Base-by-base conservation (phyloP, 179 eudicot genomes). In the Actinidia chinensis region DNA sequence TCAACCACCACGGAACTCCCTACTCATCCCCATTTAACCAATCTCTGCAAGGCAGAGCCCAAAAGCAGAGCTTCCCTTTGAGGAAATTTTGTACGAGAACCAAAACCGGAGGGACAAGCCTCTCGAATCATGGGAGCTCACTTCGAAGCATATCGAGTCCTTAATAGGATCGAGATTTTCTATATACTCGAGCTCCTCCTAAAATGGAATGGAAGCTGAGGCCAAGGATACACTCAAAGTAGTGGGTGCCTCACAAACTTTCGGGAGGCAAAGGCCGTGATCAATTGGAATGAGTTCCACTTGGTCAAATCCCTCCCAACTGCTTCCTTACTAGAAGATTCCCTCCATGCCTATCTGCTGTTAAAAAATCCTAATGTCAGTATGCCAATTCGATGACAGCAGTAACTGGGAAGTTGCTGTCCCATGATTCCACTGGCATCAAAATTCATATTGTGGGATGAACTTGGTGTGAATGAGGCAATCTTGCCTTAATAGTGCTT, bases 221-320 rank as follows among this genome's bases (percentile, higher is more conserved):
- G 90, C 93, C 93, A 90, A 61, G 89, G 76, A 90, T 86, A 91
- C 93, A 90, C 84, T 90, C 93, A 63, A 86, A 90, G 71, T 88
- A 90, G n/a, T 2, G 93, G 93, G 52, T 88, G n/a, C 91, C 85
- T 90, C 93, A n/a, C 75, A 90, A 79, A 28, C 76, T 74, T 75
- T 90, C 93, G 0, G 93, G 93, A 90, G 86, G 76, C 93, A 90
- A 56, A 90, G 93, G 43, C 93, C 93, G 61, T 90, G 93, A 80
- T 90, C 93, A 18, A 90, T 90, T 23, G 93, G 93, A 58, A 87
- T 71, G 48, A 90, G 86, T 56, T 88, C 91, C 18, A 87, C 91
- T 72, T 78, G 85, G 63, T 80, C 86, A 74, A 90, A 86, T 23
- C 81, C 79, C 70, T 86, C 91, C 55, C 71, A 80, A 10, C 79